Conservation (phyloP, 345 rosid genomes). For the Eutrema yunnanense region DNA sequence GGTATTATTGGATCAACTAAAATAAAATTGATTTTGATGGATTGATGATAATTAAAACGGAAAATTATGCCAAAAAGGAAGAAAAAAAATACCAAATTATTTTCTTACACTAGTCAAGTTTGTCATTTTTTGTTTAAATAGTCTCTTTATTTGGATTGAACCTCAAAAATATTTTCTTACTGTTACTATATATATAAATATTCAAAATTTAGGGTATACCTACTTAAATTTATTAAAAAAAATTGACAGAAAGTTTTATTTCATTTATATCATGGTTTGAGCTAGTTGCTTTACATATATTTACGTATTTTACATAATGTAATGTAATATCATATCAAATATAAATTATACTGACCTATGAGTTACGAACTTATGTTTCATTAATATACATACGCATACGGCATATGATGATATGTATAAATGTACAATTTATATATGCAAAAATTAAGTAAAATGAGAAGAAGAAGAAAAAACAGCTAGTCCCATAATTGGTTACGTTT, state of each 20-base stretch:
- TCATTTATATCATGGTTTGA: background rate
- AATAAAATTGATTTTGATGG: too few species aligned
- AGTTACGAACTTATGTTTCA: background rate
- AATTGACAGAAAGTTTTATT: background rate
- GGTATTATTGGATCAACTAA: too few species aligned
- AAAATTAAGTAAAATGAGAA: background rate
- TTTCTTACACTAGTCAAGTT: background rate
- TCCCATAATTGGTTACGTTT: slow-evolving; percentile 18
- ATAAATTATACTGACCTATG: background rate
- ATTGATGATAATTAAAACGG: too few species aligned
- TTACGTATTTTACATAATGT: background rate
- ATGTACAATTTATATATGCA: background rate
- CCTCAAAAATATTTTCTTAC: too few species aligned
- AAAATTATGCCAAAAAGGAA: background rate
- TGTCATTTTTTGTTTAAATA: too few species aligned
- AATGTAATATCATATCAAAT: background rate
- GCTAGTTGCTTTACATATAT: background rate
- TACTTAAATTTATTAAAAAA: background rate
- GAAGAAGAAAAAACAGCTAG: background rate
- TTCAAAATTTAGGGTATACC: background rate
- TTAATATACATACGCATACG: background rate
- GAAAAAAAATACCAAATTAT: background rate
- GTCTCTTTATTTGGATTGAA: too few species aligned
- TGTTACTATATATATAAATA: too few species aligned
- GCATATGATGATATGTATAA: background rate